Evolutionary conservation across 2,329 filamentous ascomycete species (phyloP), one percentile per base, ranked within the genome.

Genomic region (Aureobasidium lini): DNA sequence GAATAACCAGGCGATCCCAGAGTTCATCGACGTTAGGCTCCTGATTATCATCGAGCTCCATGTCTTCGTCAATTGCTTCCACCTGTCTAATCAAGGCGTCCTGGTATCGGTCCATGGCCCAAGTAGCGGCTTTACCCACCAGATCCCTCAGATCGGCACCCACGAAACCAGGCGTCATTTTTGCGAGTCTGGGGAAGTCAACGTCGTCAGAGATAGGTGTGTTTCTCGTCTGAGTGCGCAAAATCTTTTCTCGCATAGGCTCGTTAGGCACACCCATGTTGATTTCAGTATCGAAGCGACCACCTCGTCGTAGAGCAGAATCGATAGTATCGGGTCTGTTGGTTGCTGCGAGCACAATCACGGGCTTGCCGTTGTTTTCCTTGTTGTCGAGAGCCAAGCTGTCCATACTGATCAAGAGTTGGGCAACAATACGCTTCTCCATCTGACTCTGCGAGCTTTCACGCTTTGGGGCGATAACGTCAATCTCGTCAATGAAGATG

Each of bases 401-500:
- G 67, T 91, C 88, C 88, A 97, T 95, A 60, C 91, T 95, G 18
- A 88, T 87, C 59, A 90, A 77, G 64, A 97, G 84, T 68, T 95
- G 89, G 0, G 85, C 84, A 11, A 95, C 87, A 63, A 95, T 94
- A 57, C 91, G 80, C 69, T 90, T 89, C 70, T 96, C 91, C 84
- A 95, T 93, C 64, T 96, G 90, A 67, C 88, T 86, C 67, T 94
- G 88, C 1, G 88, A 85, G 58, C 84, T 89, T 63, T 95, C 90
- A 59, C 88, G 81, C 71, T 95, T 95, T 0, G 89, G 89, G 52
- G 91, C 89, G 66, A 97, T 94, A 4, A 88, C 87, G 72, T 99
- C 92, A 56, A 97, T 89, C 66, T 96, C 88, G 65, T 96, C 91
- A 60, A 97, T 88, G 68, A 96, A 95, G 4, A 99, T 81, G 5